Base-by-base conservation (phyloP, 306 rosid species). In the Cicer chorassanicum region DNA sequence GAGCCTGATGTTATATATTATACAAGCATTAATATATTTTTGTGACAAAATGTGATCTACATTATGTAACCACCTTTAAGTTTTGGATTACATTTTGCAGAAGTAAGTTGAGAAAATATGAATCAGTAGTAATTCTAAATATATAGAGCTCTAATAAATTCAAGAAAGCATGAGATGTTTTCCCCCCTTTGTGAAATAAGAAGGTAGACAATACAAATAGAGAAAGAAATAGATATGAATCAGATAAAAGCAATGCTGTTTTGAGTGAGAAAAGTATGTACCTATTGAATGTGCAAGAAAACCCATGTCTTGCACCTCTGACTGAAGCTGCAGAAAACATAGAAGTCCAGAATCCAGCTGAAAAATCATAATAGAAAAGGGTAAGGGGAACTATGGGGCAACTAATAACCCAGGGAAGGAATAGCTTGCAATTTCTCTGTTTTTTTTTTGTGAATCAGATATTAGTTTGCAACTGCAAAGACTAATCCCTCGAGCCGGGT, bases 271-370 rank as follows among this genome's bases (percentile, higher is more conserved):
- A 44, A 78, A 38, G 68, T 13, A 68, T 2, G 34, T 68, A 80
- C 85, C 85, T 77, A 8, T 24, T 80, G 67, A 68, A 59, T 39
- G 72, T 29, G 80, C 34, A 44, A 71, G 68, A 73, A 77, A 81
- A 48, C 12, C 75, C 19, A 6, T 59, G 72, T 40, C 65, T 80
- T 64, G 68, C 21, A 73, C 72, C 75, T 77, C 80, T 62, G 78
- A 62, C 12, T 68, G 74, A 77, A 69, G 81, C 80, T 55, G 69
- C 61, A 62, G 82, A 60, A 72, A 77, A 80, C 87, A 84, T 80
- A 55, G 16, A 73, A 77, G 63, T 53, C 61, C 72, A 54, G 51
- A 74, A 53, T 60, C 65, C 75, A 60, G 60, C 80, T 80, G 82
- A 79, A 74, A 69, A 74, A 11, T 10, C 41, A 45, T 2, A 54